Conservation (phyloP, 2,329 filamentous ascomycete genomes). For the Trichoderma koningiopsis region DNA sequence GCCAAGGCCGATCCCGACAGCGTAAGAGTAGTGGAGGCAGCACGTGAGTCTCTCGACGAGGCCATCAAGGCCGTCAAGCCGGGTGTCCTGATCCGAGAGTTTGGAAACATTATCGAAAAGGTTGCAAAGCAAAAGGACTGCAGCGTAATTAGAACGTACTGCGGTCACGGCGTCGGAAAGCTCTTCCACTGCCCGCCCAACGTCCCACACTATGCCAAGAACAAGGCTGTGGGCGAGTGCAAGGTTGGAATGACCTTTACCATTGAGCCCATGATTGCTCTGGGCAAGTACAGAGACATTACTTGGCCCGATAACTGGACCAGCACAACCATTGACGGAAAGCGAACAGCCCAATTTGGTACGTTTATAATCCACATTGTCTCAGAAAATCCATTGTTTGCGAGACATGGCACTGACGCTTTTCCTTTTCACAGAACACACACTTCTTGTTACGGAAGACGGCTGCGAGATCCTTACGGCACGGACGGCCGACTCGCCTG, state of each 20-base stretch:
- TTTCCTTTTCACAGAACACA: slow-evolving; percentile 62
- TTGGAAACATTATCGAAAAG: slow-evolving; percentile 94
- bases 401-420: slow-evolving; percentile 30
- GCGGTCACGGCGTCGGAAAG: slow-evolving; percentile 91
- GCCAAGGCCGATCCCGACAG: slow-evolving; percentile 81
- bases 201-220: slow-evolving; percentile 96
- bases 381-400: neutral
- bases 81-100: slow-evolving; percentile 87
- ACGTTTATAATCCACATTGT: slow-evolving; percentile 40
- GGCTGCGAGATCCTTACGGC: slow-evolving; percentile 83
- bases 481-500: slow-evolving; percentile 70
- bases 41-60: slow-evolving; percentile 86
- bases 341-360: slow-evolving; percentile 90
- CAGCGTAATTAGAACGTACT: slow-evolving; percentile 93
- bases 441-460: slow-evolving; percentile 77
- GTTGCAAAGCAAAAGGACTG: slow-evolving; percentile 83
- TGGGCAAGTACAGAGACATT: slow-evolving; percentile 87
- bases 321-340: slow-evolving; percentile 87
- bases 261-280: slow-evolving; percentile 96
- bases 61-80: slow-evolving; percentile 92
- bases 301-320: slow-evolving; percentile 99
- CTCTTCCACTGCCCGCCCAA: slow-evolving; percentile 94
- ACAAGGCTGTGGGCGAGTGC: slow-evolving; percentile 92
- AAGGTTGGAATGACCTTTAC: slow-evolving; percentile 99
- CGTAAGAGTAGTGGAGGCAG: slow-evolving; percentile 86